A percentile compares a stretch with the other conserved stretches of the same genome.
These are phyloP conservation scores for Plasmopara halstedii DNA, from an alignment of 352 stramenopile species.

Conservation along the genomic window DNA sequence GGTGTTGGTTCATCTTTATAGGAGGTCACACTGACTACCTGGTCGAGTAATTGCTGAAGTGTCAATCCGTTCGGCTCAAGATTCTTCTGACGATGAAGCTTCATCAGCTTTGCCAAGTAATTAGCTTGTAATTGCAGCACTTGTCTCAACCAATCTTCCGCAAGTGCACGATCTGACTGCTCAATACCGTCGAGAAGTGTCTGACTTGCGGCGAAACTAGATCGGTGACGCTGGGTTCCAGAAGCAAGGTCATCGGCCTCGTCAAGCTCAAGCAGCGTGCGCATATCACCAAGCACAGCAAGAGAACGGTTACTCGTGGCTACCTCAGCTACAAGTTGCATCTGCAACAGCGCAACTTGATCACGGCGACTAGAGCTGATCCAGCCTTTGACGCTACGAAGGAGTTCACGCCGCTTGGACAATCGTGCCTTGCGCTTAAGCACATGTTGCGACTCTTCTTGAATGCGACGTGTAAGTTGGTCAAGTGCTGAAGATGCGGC, in stretches of 20 bases:
- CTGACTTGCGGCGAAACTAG: constrained; percentile 32
- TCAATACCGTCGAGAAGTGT: constrained; percentile 36
- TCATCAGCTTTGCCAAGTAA: constrained; percentile 45
- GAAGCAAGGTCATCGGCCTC: constrained; percentile 17
- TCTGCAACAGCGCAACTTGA: constrained; percentile 52
- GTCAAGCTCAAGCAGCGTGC: constrained; percentile 41
- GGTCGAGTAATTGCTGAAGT: constrained; percentile 34
- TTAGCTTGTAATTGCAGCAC: constrained; percentile 47
- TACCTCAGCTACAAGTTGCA: constrained; percentile 64
- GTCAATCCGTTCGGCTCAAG: constrained; percentile 13
- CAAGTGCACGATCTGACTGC: constrained; percentile 49
- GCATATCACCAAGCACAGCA: constrained; percentile 40
- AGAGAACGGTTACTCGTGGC: constrained; percentile 54
- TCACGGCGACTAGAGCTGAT: constrained; percentile 45
- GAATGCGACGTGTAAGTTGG: constrained; percentile 43
- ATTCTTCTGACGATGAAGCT: constrained; percentile 45
- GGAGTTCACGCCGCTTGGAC: constrained; percentile 33
- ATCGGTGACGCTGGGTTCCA: constrained; percentile 5
- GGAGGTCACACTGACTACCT: constrained; percentile 15
- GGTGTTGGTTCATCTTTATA: constrained; percentile 34
- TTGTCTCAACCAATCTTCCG: constrained; percentile 44
- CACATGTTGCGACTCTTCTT: constrained; percentile 37
- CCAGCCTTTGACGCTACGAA: constrained; percentile 38
- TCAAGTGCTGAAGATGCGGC: constrained; percentile 24
- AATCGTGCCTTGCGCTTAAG: constrained; percentile 34